Percentiles rank a stretch among this genome's conserved stretches.
Conservation (phyloP, 2,329 filamentous ascomycete genomes). For the Fusarium albidum region DNA sequence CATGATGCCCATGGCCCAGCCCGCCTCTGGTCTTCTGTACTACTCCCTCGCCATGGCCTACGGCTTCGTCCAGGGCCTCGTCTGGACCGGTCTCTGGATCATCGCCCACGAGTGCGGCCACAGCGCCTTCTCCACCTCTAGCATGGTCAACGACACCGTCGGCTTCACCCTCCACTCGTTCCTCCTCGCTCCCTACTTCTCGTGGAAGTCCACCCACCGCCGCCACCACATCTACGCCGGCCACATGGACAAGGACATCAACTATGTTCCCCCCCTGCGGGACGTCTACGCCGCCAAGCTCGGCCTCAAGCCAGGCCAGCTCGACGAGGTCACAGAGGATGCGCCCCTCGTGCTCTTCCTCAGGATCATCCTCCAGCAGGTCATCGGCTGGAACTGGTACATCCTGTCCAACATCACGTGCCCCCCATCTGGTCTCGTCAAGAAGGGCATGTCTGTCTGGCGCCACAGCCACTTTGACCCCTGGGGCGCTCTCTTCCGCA, state of each 20-base stretch:
- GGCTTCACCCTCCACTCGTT: slow-evolving; percentile 73
- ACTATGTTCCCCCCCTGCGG: slow-evolving; percentile 59
- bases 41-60: slow-evolving; percentile 64
- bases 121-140: slow-evolving; percentile 69
- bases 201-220: slow-evolving; percentile 75
- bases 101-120: slow-evolving; percentile 77
- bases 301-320: slow-evolving; percentile 45
- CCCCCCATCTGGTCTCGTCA: no score
- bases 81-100: slow-evolving; percentile 75
- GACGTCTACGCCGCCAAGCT: slow-evolving; percentile 47
- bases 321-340: slow-evolving; percentile 66
- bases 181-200: slow-evolving; percentile 75
- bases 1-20: no score
- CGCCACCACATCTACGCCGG: slow-evolving; percentile 75
- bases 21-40: slow-evolving; percentile 44
- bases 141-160: slow-evolving; percentile 64
- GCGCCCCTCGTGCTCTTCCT: slow-evolving; percentile 25
- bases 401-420: no score
- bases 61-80: slow-evolving; percentile 69
- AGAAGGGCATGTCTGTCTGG: no score
- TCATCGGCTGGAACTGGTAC: no score
- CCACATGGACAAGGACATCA: slow-evolving; percentile 73
- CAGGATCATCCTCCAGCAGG: no score
- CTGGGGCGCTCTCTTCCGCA: no score
- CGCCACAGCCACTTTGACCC: no score